These are phyloP conservation scores for Phytophthora tubulina DNA, from an alignment of 352 stramenopile genomes.

Conservation along the genomic window DNA sequence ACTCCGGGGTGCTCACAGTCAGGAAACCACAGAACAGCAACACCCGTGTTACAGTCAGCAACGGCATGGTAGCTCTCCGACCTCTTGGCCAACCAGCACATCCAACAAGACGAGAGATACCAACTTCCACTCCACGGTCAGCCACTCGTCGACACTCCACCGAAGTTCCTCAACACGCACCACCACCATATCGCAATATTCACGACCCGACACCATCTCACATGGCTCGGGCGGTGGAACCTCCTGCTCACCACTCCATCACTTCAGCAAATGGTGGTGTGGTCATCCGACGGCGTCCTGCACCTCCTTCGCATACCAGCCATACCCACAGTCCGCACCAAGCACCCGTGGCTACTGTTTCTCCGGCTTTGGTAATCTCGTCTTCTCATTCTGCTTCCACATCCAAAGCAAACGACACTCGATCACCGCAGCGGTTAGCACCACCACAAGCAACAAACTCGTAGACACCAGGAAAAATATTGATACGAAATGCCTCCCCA, in stretches of 20 bases:
- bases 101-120: conserved; percentile 36
- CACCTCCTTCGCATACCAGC: not conserved
- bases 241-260: conserved; percentile 20
- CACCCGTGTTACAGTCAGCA: conserved; percentile 36
- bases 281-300: conserved; percentile 32
- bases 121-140: conserved; percentile 16
- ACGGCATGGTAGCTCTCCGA: conserved; percentile 38
- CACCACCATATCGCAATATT: conserved; percentile 9
- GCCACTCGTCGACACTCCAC: conserved; percentile 23
- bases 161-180: conserved; percentile 16
- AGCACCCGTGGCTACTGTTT: conserved; percentile 4
- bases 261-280: conserved; percentile 36
- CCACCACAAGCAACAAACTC: conserved; percentile 11
- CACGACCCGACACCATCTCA: conserved; percentile 12
- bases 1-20: conserved; percentile 20
- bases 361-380: not conserved
- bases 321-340: conserved; percentile 28
- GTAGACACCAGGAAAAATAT: conserved; percentile 18
- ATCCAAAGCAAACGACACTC: conserved; percentile 43
- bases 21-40: conserved; percentile 23
- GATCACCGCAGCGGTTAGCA: conserved; percentile 31
- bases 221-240: conserved; percentile 13
- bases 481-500: conserved; percentile 2
- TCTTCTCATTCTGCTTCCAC: not conserved
- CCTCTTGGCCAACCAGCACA: conserved; percentile 32